Evolutionary conservation across 495 filamentous ascomycete species (phyloP).

Genomic region (Chaetomidium leptoderma): DNA sequence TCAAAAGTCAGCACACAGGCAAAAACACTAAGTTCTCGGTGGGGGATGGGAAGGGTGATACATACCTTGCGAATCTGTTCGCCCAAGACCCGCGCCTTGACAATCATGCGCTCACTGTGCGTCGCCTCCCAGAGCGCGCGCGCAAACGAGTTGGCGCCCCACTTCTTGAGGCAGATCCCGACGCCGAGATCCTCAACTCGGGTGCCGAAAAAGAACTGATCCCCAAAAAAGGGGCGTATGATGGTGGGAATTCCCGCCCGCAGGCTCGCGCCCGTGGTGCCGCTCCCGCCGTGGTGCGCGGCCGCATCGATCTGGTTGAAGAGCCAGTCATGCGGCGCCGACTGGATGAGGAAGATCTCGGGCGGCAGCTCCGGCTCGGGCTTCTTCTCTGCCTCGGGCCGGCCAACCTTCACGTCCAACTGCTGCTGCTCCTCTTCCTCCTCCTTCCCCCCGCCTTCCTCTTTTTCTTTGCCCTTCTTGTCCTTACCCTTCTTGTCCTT

Average conservation of each 20-base stretch:
- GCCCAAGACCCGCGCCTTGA: constrained; percentile 75
- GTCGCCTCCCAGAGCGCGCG: constrained; percentile 90
- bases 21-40: no score
- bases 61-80: constrained; percentile 81
- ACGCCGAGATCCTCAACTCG: constrained; percentile 90
- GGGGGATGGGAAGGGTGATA: background rate
- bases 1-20: constrained; percentile 22
- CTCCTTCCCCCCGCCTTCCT: no score
- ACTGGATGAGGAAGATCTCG: constrained; percentile 81
- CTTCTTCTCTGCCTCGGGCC: constrained; percentile 27
- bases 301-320: constrained; percentile 93
- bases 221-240: constrained; percentile 94
- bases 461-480: no score
- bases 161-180: constrained; percentile 81
- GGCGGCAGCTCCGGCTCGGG: constrained; percentile 70
- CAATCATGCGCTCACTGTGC: constrained; percentile 81
- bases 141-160: constrained; percentile 77
- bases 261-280: constrained; percentile 91
- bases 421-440: constrained; percentile 25
- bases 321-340: constrained; percentile 94
- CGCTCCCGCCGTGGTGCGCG: constrained; percentile 89
- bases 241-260: constrained; percentile 91
- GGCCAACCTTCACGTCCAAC: constrained; percentile 17
- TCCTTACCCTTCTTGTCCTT: no score
- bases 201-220: constrained; percentile 92